Conservation (phyloP, 2,329 filamentous ascomycete species). For the Thelonectria blattea region DNA sequence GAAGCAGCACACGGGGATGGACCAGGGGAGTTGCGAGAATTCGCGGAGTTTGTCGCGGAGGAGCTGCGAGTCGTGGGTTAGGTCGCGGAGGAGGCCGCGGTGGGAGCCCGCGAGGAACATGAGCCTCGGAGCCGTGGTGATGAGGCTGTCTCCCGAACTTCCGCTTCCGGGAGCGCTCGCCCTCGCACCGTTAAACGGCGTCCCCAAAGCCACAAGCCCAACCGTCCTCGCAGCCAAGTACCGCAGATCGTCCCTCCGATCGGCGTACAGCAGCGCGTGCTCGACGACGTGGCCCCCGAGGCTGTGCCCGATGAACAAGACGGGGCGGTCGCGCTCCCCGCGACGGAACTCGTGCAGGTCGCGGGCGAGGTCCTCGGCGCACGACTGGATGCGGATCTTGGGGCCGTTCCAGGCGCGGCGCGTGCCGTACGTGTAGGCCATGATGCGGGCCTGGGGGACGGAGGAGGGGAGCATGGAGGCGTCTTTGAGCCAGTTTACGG, state of each 20-base stretch:
- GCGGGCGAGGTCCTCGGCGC: conserved; percentile 28
- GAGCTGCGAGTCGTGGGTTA: conserved; percentile 18
- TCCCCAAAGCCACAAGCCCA: conserved; percentile 26
- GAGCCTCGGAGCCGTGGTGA: conserved; percentile 9
- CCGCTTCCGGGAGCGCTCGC: not conserved
- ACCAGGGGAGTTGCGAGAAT: conserved; percentile 22
- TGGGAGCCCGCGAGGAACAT: conserved; percentile 24
- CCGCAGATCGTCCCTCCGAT: conserved; percentile 13
- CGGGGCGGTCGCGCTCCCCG: conserved; percentile 11
- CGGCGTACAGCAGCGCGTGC: conserved; percentile 27
- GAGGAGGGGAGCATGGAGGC: conserved; percentile 21
- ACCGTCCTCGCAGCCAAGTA: conserved; percentile 6
- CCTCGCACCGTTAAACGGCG: conserved; percentile 25
- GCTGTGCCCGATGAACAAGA: conserved; percentile 32
- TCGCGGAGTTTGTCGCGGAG: conserved; percentile 27
- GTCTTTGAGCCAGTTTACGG: conserved; percentile 29
- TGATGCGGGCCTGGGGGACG: conserved; percentile 19
- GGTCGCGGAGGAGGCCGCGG: conserved; percentile 21
- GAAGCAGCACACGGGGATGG: conserved; percentile 23
- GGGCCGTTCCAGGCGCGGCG: conserved; percentile 28
- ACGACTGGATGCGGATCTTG: conserved; percentile 27
- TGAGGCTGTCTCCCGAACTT: no score
- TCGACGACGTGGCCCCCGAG: conserved; percentile 30
- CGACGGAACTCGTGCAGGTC: conserved; percentile 18
- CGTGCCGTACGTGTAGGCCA: conserved; percentile 31